Conservation (phyloP, 345 rosid species). For the Acer yangbiense region DNA sequence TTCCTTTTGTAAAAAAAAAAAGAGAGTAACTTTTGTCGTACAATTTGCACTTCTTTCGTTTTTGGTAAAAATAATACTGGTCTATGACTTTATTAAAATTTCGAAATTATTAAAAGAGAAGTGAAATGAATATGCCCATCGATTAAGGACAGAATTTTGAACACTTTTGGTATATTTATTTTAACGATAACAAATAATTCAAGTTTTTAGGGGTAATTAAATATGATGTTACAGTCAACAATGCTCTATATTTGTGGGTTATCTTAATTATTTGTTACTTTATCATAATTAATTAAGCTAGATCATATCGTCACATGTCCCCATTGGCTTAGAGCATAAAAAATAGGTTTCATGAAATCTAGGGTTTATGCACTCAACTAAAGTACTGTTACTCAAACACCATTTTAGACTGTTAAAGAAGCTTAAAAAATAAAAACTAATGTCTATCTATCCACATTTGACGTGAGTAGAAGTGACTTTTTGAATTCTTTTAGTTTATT, state of each 20-base stretch:
- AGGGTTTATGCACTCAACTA: too few relatives aligned
- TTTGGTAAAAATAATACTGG: too few relatives aligned
- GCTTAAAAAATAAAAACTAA: neutral
- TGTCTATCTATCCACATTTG: conserved; percentile 15
- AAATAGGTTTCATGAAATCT: neutral
- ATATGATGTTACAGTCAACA: neutral
- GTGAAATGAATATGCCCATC: neutral
- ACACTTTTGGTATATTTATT: neutral
- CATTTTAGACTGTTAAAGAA: neutral
- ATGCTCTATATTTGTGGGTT: neutral
- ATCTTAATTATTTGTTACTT: neutral
- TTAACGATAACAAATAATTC: too few relatives aligned
- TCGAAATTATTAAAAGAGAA: neutral
- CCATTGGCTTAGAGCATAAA: neutral
- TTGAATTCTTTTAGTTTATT: conserved; percentile 1
- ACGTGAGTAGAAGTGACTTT: conserved; percentile 18
- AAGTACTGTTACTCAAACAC: neutral
- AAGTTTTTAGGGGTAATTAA: too few relatives aligned
- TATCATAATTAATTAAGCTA: neutral
- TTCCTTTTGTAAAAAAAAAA: neutral
- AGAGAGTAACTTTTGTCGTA: too few relatives aligned
- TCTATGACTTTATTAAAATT: too few relatives aligned
- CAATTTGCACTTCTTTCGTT: neutral
- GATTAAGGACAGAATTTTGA: neutral
- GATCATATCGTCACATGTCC: neutral